Conservation (phyloP, 2,329 filamentous ascomycete genomes). For the Trichocomaceae sp. region DNA sequence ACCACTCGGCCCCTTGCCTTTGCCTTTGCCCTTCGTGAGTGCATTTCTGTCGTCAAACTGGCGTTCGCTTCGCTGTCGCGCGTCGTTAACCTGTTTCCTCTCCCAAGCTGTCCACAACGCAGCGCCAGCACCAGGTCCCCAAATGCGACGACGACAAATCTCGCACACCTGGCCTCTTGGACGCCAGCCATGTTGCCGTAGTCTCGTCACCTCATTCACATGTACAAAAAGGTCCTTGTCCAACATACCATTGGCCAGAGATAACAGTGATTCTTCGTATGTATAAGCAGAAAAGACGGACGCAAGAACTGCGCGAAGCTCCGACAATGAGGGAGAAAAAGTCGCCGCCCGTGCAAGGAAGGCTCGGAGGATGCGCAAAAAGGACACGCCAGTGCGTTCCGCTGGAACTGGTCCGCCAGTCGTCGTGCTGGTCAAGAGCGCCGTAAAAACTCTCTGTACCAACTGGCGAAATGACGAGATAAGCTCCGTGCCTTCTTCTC, state of each 20-base stretch:
- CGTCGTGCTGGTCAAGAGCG: conserved; percentile 71
- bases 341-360: conserved; percentile 79
- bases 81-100: conserved; percentile 40
- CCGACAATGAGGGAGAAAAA: conserved; percentile 76
- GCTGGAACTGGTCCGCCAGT: conserved; percentile 25
- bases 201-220: conserved; percentile 65
- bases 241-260: conserved; percentile 75
- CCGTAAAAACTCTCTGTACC: conserved; percentile 86
- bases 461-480: conserved; percentile 64
- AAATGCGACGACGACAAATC: conserved; percentile 71
- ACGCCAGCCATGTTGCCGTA: conserved; percentile 82
- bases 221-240: conserved; percentile 84
- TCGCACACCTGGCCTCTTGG: conserved; percentile 83
- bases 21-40: conserved; percentile 35
- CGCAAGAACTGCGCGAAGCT: conserved; percentile 74
- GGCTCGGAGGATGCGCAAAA: conserved; percentile 78
- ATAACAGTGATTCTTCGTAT: conserved; percentile 85
- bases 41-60: conserved; percentile 24
- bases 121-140: conserved; percentile 78
- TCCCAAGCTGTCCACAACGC: conserved; percentile 80
- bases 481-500: conserved; percentile 38
- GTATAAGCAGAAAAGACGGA: conserved; percentile 94
- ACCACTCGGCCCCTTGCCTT: conserved; percentile 32
- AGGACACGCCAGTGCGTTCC: conserved; percentile 58
- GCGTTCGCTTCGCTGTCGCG: conserved; percentile 25